phyloP scores from a whole-genome alignment of 345 rosid genomes.

The Ricinus communis region DNA sequence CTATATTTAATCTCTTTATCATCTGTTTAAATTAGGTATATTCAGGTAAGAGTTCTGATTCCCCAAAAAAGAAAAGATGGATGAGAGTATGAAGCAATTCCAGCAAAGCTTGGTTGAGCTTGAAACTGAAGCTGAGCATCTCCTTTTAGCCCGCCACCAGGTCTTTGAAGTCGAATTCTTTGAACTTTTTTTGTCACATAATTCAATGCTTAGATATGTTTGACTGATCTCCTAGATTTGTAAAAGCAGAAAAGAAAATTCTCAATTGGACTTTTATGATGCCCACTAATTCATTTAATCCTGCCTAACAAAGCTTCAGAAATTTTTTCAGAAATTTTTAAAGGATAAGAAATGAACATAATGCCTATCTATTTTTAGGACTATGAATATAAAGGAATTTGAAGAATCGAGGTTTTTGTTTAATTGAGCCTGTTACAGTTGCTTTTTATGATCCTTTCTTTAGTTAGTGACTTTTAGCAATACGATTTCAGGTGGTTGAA shows the following conservation, averaged over 20 bases:
- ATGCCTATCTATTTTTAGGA: neutral
- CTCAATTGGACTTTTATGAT: no score
- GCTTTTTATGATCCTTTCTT: neutral
- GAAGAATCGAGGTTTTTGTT: no score
- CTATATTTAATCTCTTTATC: no score
- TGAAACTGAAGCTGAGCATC: conserved; percentile 75
- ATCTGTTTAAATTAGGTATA: no score
- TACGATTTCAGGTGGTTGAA: conserved; percentile 56
- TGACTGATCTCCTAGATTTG: no score
- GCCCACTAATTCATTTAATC: no score
- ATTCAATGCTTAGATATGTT: no score
- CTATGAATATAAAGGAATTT: no score
- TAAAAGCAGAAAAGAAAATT: neutral
- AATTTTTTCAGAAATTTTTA: neutral
- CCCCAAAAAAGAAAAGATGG: conserved; percentile 40
- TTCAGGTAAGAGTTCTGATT: neutral
- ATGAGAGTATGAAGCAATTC: conserved; percentile 48
- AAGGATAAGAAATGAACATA: neutral
- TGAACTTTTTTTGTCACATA: neutral
- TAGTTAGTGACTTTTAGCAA: neutral
- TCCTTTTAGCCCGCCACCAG: conserved; percentile 60
- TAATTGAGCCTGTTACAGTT: neutral
- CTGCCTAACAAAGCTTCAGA: no score
- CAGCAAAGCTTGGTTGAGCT: conserved; percentile 48
- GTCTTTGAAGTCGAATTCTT: no score